These are phyloP conservation scores for Saccharomycopsis sp. DNA, from an alignment of 805 yeast genomes.

Conservation along the genomic window DNA sequence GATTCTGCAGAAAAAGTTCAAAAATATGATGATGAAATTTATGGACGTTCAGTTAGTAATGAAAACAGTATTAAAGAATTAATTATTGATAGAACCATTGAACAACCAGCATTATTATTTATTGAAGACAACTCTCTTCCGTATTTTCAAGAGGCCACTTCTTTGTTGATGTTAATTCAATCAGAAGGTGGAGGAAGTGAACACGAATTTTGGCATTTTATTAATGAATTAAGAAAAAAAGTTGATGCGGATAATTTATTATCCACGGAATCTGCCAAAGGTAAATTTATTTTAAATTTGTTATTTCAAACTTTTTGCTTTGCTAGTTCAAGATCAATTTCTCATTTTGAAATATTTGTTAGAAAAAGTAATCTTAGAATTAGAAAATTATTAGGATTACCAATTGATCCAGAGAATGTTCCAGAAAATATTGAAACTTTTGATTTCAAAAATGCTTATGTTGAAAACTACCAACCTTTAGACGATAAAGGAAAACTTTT, in stretches of 20 bases:
- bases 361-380: conserved; percentile 24
- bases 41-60: conserved; percentile 20
- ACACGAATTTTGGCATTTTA: conserved; percentile 25
- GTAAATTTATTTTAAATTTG: conserved; percentile 44
- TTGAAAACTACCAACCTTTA: not conserved
- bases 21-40: conserved; percentile 28
- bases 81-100: conserved; percentile 19
- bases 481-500: conserved; percentile 22
- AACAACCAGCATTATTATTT: conserved; percentile 22
- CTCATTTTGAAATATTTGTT: conserved; percentile 56
- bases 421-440: conserved; percentile 25
- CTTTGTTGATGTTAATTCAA: conserved; percentile 20
- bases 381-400: conserved; percentile 21
- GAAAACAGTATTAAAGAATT: conserved; percentile 4
- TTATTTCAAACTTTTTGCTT: conserved; percentile 64
- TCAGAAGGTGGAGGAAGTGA: conserved; percentile 17
- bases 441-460: conserved; percentile 17
- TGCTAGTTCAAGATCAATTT: conserved; percentile 81
- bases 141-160: conserved; percentile 27
- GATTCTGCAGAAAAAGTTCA: conserved; percentile 25
- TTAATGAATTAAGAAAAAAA: conserved; percentile 24
- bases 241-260: conserved; percentile 15
- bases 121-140: conserved; percentile 23
- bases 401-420: conserved; percentile 14
- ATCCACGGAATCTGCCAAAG: conserved; percentile 22